Conservation (phyloP, 768 basidiomycete species). For the Suillus subalutaceus region DNA sequence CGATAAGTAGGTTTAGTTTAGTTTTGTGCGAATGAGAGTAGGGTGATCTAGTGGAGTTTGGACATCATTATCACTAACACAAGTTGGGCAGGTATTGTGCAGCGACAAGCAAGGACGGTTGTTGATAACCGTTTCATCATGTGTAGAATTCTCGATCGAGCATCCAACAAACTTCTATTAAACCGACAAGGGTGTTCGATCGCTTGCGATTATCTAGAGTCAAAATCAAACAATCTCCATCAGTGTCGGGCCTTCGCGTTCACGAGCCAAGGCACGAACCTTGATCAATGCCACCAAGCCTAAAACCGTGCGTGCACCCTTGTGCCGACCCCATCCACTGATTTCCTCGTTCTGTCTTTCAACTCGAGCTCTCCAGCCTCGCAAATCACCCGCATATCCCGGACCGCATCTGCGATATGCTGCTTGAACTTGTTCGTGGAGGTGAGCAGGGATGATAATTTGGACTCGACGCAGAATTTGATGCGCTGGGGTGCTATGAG, state of each 20-base stretch:
- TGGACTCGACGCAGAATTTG: conserved; percentile 95
- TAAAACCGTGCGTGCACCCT: neutral
- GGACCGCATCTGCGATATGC: conserved; percentile 60
- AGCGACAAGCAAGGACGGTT: neutral
- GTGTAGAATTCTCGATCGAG: neutral
- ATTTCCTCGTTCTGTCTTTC: neutral
- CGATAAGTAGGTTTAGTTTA: neutral
- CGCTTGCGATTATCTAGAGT: neutral
- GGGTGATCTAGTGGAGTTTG: neutral
- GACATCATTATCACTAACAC: neutral
- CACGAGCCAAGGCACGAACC: neutral
- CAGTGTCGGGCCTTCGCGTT: neutral
- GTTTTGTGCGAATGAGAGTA: neutral
- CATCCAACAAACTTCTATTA: neutral
- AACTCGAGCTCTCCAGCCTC: neutral
- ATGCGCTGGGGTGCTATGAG: conserved; percentile 75
- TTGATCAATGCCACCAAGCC: neutral
- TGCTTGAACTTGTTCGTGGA: conserved; percentile 71
- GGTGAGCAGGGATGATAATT: conserved; percentile 67
- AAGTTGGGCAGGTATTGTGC: neutral
- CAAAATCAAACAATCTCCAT: neutral
- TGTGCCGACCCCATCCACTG: too few species aligned
- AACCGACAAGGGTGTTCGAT: neutral
- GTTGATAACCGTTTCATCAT: neutral
- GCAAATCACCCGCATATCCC: conserved; percentile 69